phyloP scores from a whole-genome alignment of 441 rosid genomes.

The Populus tomentosa region DNA sequence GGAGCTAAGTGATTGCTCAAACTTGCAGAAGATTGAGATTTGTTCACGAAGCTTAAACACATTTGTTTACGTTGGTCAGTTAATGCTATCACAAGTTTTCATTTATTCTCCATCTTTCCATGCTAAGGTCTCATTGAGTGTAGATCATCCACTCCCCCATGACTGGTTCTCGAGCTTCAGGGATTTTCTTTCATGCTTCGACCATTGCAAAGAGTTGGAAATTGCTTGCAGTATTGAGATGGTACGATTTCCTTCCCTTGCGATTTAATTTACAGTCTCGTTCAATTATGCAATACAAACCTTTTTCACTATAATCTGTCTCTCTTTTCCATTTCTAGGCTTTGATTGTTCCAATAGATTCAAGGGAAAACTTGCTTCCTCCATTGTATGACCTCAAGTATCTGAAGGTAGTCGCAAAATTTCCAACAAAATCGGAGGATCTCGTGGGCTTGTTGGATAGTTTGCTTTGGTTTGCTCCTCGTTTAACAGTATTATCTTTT shows the following conservation, averaged over 20 bases:
- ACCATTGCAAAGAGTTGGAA: slow-evolving; percentile 10
- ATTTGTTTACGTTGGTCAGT: background rate
- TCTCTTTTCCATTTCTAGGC: background rate
- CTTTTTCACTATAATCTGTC: background rate
- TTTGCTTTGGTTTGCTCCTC: slow-evolving; percentile 2
- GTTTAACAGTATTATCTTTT: background rate
- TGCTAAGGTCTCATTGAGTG: background rate
- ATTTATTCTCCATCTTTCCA: background rate
- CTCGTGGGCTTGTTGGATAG: background rate
- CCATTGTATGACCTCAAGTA: background rate
- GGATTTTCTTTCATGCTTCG: slow-evolving; percentile 11
- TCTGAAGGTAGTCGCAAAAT: background rate
- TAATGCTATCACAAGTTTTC: background rate
- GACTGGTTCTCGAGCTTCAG: background rate
- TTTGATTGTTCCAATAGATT: background rate
- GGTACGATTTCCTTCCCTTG: background rate
- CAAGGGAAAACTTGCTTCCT: background rate
- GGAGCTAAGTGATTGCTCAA: background rate
- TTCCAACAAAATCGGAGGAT: background rate
- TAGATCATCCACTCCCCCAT: background rate
- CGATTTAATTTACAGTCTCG: background rate
- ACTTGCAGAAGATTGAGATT: background rate
- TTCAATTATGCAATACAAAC: background rate
- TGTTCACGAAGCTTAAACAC: background rate
- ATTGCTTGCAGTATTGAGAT: background rate